Conservation (phyloP, 2,329 filamentous ascomycete genomes). For the Penicillium sp. region DNA sequence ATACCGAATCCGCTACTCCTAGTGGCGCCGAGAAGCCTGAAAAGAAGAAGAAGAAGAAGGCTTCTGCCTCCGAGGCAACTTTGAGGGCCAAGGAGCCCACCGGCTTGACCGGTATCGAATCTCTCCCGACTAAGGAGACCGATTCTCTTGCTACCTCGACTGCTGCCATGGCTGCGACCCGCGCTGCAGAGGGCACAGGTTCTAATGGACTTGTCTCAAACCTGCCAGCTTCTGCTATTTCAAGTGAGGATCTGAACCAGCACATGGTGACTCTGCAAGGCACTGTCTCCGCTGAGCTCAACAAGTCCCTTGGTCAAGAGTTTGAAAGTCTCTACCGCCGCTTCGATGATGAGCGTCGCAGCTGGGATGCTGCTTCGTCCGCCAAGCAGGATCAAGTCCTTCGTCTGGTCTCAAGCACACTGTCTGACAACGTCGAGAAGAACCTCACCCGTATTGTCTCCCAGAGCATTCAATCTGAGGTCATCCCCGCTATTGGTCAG, state of each 20-base stretch:
- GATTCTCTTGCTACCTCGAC: conserved; percentile 17
- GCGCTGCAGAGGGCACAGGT: conserved; percentile 15
- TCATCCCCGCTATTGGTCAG: conserved; percentile 72
- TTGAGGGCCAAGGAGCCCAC: conserved; percentile 46
- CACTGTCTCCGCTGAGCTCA: conserved; percentile 49
- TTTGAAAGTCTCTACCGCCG: conserved; percentile 58
- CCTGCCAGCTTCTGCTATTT: conserved; percentile 27
- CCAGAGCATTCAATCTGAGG: conserved; percentile 68
- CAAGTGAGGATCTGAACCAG: conserved; percentile 59
- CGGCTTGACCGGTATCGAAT: conserved; percentile 14
- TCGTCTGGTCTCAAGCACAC: conserved; percentile 64
- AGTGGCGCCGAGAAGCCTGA: conserved; percentile 57
- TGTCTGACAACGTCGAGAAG: conserved; percentile 70
- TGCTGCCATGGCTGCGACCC: conserved; percentile 13
- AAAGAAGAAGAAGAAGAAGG: conserved; percentile 68
- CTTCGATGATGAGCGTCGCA: conserved; percentile 67
- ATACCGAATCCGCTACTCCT: conserved; percentile 23
- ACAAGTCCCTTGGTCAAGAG: conserved; percentile 48
- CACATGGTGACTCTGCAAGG: conserved; percentile 58
- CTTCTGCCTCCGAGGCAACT: conserved; percentile 40
- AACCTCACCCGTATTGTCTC: conserved; percentile 74
- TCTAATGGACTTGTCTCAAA: conserved; percentile 23
- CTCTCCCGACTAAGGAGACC: conserved; percentile 11
- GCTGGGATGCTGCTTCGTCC: conserved; percentile 60
- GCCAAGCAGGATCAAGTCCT: conserved; percentile 70